A percentile compares a stretch with the other conserved stretches of the same genome.
These are phyloP conservation scores for Spergularia bocconei DNA, from an alignment of 148 eudicot genomes.

Conservation along the genomic window DNA sequence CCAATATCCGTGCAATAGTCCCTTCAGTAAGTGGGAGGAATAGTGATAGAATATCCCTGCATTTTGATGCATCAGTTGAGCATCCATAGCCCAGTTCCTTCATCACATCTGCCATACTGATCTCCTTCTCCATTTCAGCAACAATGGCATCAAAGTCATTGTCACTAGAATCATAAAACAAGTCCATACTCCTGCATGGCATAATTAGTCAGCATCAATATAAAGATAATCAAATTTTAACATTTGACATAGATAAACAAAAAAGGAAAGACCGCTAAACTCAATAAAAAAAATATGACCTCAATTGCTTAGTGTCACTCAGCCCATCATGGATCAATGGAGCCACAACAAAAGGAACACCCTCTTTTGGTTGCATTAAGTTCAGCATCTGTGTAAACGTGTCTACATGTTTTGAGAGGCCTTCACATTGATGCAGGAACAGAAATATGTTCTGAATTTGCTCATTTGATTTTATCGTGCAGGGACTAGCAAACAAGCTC, in stretches of 20 bases:
- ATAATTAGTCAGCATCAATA: conserved; percentile 15
- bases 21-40: conserved; percentile 70
- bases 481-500: conserved; percentile 51
- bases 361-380: conserved; percentile 52
- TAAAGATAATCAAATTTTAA: background rate
- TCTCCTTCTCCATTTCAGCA: conserved; percentile 91
- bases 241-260: background rate
- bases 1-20: conserved; percentile 70
- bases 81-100: conserved; percentile 92
- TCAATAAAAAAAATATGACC: conserved; percentile 34
- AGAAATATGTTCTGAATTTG: conserved; percentile 63
- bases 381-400: conserved; percentile 72
- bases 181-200: conserved; percentile 56
- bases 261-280: background rate
- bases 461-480: conserved; percentile 48
- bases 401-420: conserved; percentile 75
- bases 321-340: conserved; percentile 62
- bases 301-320: conserved; percentile 45
- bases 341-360: conserved; percentile 48
- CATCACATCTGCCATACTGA: conserved; percentile 78
- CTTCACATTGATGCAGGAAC: conserved; percentile 81
- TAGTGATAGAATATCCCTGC: conserved; percentile 76
- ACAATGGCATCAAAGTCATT: conserved; percentile 73
- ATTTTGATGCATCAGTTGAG: conserved; percentile 62
- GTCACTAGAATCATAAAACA: conserved; percentile 47